phyloP scores from a whole-genome alignment of 1,139 yeast species.

The Meyerozyma athensensis region DNA sequence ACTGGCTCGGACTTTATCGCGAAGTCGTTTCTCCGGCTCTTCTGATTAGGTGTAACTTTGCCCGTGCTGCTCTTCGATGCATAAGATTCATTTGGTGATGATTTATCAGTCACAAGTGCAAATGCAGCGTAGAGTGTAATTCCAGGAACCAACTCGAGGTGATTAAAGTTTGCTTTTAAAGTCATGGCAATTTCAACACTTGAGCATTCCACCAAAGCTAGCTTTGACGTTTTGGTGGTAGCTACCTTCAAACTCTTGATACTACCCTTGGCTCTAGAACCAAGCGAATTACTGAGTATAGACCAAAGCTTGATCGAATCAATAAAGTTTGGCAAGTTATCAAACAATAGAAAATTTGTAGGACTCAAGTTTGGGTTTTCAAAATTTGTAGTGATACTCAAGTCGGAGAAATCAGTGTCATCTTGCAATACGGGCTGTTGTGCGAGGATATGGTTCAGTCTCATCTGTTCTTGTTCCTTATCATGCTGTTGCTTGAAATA shows the following conservation, averaged over 20 bases:
- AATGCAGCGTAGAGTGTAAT: slow-evolving; percentile 59
- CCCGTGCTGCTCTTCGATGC: background rate
- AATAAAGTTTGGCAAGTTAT: slow-evolving; percentile 60
- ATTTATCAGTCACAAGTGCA: slow-evolving; percentile 48
- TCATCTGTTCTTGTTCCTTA: slow-evolving; percentile 7
- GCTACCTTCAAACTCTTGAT: slow-evolving; percentile 51
- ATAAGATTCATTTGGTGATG: slow-evolving; percentile 6
- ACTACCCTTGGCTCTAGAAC: slow-evolving; percentile 21
- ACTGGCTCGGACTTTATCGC: slow-evolving; percentile 16
- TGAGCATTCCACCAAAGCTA: slow-evolving; percentile 72
- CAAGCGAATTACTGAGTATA: slow-evolving; percentile 26
- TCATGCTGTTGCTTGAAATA: slow-evolving; percentile 6
- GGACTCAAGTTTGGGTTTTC: slow-evolving; percentile 71
- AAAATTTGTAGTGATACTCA: slow-evolving; percentile 51
- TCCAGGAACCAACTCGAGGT: slow-evolving; percentile 78
- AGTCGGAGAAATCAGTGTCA: slow-evolving; percentile 46
- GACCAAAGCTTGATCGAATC: slow-evolving; percentile 34
- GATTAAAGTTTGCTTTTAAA: slow-evolving; percentile 72
- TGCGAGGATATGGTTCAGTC: slow-evolving; percentile 3
- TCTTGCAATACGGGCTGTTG: slow-evolving; percentile 44
- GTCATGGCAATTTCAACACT: slow-evolving; percentile 70
- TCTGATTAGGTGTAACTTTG: background rate
- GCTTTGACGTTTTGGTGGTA: slow-evolving; percentile 32
- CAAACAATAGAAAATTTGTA: slow-evolving; percentile 69
- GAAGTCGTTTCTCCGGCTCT: background rate